These are phyloP conservation scores for Prunella vulgaris DNA, from an alignment of 257 asterid species.

Conservation along the genomic window DNA sequence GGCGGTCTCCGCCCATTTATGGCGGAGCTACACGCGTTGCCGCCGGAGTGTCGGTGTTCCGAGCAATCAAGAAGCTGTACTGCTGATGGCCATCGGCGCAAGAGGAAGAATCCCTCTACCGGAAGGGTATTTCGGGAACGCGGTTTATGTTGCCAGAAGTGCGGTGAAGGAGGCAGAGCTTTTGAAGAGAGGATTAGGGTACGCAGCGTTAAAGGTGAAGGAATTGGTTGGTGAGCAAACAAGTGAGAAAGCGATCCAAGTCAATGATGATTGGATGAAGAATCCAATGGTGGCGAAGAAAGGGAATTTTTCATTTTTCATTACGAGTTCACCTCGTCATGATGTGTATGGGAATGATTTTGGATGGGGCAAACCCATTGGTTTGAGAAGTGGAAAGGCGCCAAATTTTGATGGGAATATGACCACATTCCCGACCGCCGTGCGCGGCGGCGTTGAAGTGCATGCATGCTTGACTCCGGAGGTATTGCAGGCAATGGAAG, in stretches of 20 bases:
- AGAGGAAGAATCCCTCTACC: slow-evolving; percentile 11
- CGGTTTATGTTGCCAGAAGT: neutral
- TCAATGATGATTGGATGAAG: slow-evolving; percentile 24
- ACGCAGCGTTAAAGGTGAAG: slow-evolving; percentile 26
- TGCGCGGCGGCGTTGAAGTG: slow-evolving; percentile 39
- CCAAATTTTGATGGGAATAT: slow-evolving; percentile 36
- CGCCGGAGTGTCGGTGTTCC: neutral
- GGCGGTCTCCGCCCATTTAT: slow-evolving; percentile 36
- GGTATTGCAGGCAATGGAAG: slow-evolving; percentile 28
- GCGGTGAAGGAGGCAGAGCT: neutral
- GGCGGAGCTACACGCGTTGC: slow-evolving; percentile 27
- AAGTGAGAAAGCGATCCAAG: neutral
- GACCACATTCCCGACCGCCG: slow-evolving; percentile 28
- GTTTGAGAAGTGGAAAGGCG: slow-evolving; percentile 35
- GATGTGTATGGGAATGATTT: slow-evolving; percentile 45
- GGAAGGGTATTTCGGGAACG: slow-evolving; percentile 17
- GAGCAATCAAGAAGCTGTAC: neutral
- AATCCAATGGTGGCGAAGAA: slow-evolving; percentile 9
- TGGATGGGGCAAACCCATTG: slow-evolving; percentile 53
- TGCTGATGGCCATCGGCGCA: neutral
- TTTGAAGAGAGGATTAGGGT: slow-evolving; percentile 25
- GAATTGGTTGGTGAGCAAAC: slow-evolving; percentile 22
- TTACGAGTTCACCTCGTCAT: slow-evolving; percentile 46
- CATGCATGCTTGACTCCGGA: slow-evolving; percentile 36
- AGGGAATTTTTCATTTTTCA: neutral